Evolutionary conservation across 179 eudicot genomes (phyloP), one percentile per base, ranked within the genome.

Genomic region (Camellia oleifera): DNA sequence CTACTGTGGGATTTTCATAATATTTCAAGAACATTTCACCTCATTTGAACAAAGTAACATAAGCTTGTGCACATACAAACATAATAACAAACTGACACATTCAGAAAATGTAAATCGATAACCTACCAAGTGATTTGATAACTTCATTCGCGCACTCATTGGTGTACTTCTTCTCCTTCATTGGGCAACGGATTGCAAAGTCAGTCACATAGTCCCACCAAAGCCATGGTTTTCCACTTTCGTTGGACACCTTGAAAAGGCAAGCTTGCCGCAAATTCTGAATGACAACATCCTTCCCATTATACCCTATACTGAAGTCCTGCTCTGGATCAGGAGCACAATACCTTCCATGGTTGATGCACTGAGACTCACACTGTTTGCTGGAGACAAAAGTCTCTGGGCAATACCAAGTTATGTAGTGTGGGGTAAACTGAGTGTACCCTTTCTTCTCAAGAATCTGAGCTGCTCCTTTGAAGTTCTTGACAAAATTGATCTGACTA

Each of bases 131-230:
- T 61, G 94, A 88, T 69, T 86, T 69, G 66, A 91, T 83, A 20
- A 91, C 91, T 69, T 84, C 75, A 75, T 90, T 79, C 23, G 94
- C 91, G 78, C 94, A 91, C 40, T 88, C 89, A 66, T 81, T 84
- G 72, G 44, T 91, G 77, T 89, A 91, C 83, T 87, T 90, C 70
- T 89, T 83, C 18, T 88, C 94, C 74, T 87, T 91, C 93, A 91
- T 91, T 56, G 94, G 94, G 77, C 94, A 91, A 56, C 94, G 87
- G 71, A 91, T 85, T 53, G 86, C 81, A 84, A 91, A 91, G 81
- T 91, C 94, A 13, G 94, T 89, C n/a, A 90, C 94, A 81, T 91
- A 91, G 79, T 91, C 94, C 94, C 94, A 91, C 94, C 94, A 91
- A 61, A 83, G 74, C 94, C 94, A 91, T 5, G 94, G 91, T 78